Base-by-base conservation (phyloP, 306 rosid genomes). In the Cucurbita ficifolia region DNA sequence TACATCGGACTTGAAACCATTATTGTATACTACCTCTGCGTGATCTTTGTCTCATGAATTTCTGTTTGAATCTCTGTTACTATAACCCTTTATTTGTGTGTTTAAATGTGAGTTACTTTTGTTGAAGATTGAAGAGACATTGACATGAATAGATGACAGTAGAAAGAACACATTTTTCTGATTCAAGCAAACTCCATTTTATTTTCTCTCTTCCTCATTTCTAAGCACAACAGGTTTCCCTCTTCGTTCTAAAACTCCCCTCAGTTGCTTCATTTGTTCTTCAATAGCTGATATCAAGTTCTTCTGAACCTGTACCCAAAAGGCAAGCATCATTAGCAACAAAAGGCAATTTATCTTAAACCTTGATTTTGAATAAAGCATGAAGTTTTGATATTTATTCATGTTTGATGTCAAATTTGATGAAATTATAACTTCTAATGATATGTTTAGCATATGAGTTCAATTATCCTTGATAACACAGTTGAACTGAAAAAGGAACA, bases 231-330 rank as follows among this genome's bases (percentile, higher is more conserved):
- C 18, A 45, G 54, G 1, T 11, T 67, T 45, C 72, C 72, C 42
- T 64, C 71, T 65, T 42, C 1, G 53, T 48, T 48, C 16, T 33
- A 69, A 12, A 29, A 46, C 14, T 49, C 38, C 36, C 49, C 38
- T 70, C 6, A 70, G 43, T 35, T 70, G 75, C 45, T 17, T 33
- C 59, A 51, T 50, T 70, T 70, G 75, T 70, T 70, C 75, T 70
- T 70, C 75, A 16, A 50, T 49, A 36, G 24, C 43, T 16, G 59
- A 70, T 35, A 19, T 10, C 46, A 67, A 40, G 18, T 67, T 76
- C 70, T 69, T 67, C 80, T 87, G 87, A 79, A 79, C 82, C 82
- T 72, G 77, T 80, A 64, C 80, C 72, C 62, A 76, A 75, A 38
- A 36, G 14, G 12, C 24, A 70, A 46, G 5, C 10, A 39, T 13